Evolutionary conservation across 805 yeast genomes (phyloP), one percentile per base, ranked within the genome.

Genomic region (Diddensiella santjacobensis): DNA sequence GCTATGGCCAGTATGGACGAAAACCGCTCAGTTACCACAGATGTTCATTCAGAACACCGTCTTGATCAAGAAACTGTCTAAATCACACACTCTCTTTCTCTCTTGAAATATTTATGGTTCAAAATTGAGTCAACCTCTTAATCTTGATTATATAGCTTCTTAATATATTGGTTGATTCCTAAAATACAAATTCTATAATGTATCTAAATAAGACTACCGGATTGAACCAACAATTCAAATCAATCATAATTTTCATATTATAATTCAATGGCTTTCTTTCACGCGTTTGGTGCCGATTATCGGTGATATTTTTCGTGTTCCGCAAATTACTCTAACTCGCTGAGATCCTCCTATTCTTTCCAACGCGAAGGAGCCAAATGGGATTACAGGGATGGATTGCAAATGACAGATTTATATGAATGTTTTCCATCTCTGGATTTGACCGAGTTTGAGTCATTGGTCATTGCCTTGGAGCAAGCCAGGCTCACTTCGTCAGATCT

Each of bases 381-480:
- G 35, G 17, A 20, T 18, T 30, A 23, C 26, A 26, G 38, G 17
- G 20, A 35, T 35, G 38, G 15, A 6, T 15, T 22, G 40, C 41
- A 50, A n/a, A 43, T 43, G 46, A 31, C 46, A 43, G 58, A 55
- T 42, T 24, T 53, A 3, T 45, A n/a, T 26, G 51, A 47, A 13
- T 35, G 33, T 3, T 53, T 45, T 24, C 57, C 56, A 13, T 24
- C 26, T 8, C 23, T 44, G 23, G 22, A 22, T 4, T 22, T 48
- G 18, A n/a, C 15, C 4, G 49, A 52, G 23, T 55, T 33, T 36
- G 56, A 51, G 15, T 47, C 45, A 5, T 42, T 55, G 23, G 20
- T 54, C 13, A 29, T 17, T 10, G 51, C 54, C 8, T 47, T 54
- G 13, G 56, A 53, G 19, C 37, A 42, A 3, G 36, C 45, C 40